Evolutionary conservation across 495 filamentous ascomycete species (phyloP), one percentile per base, ranked within the genome.

Genomic region (Baudoinia panamericana): DNA sequence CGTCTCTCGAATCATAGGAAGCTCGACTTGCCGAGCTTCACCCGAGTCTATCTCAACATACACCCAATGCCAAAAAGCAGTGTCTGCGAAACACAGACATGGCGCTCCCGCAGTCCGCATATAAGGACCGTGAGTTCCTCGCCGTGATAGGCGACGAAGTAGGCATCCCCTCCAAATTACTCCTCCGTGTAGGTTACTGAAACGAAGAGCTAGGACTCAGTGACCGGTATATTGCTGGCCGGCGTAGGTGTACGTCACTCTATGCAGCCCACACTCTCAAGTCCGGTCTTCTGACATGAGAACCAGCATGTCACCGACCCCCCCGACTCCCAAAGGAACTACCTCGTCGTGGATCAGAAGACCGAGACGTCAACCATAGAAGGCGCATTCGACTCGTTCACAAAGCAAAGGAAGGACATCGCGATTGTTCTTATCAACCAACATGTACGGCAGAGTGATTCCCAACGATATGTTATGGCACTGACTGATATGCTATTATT

Each of bases 81-180:
- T 28, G 26, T 28, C 8, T 37, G n/a, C n/a, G n/a, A n/a, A n/a
- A n/a, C n/a, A n/a, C 29, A 12, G 28, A 18, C n/a, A 66, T 62
- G 41, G 60, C 64, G 39, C 49, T 62, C 20, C 56, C 64, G 10
- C 61, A 74, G 15, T 69, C 73, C 30, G 68, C 72, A 35, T 80
- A 76, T 63, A 82, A 93, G 66, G 84, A 95, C 63, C 74, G 92
- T 49, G 80, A 96, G 60, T 93, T 99, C 65, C 73, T 96, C 36
- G 92, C 90, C 34, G 87, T 96, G 21, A 96, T 99, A 53, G 88
- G 87, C 25, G 92, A 99, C 63, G 90, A 96, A 77, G 90, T 92
- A 93, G 75, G 86, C 86, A 9, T 33, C 6, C 31, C 16, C 15
- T 34, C 8, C 9, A 34, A 20, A 37, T 21, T 12, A 12, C 39